Evolutionary conservation across 1,284 basidiomycete species (phyloP).

Genomic region (Macrocystidia cucumis): DNA sequence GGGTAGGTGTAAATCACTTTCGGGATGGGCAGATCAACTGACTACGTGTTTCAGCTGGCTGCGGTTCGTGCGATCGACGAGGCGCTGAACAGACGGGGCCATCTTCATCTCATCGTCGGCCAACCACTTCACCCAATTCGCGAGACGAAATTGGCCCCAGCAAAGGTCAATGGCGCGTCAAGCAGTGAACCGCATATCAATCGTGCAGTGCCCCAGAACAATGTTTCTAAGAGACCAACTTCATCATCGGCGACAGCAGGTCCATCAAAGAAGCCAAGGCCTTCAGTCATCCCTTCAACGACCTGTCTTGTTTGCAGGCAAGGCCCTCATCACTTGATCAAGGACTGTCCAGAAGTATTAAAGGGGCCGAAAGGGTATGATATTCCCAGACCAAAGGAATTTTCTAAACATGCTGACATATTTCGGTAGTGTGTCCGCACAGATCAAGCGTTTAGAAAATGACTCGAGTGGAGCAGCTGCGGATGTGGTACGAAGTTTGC

Average conservation of each 20-base stretch:
- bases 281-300: conserved; percentile 9
- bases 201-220: too few species aligned
- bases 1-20: conserved; percentile 32
- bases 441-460: conserved; percentile 39
- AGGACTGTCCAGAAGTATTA: conserved; percentile 43
- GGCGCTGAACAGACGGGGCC: conserved; percentile 44
- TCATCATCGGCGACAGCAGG: conserved; percentile 10
- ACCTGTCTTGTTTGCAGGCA: conserved; percentile 40
- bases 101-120: conserved; percentile 44
- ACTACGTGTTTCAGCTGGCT: conserved; percentile 45
- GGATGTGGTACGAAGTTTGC: conserved; percentile 31
- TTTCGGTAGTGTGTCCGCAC: conserved; percentile 27
- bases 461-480: conserved; percentile 30
- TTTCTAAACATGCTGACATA: not conserved
- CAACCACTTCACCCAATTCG: conserved; percentile 58
- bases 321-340: conserved; percentile 34
- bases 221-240: too few species aligned
- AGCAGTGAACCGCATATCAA: too few species aligned
- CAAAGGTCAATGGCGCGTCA: too few species aligned
- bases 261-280: conserved; percentile 19
- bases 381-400: not conserved
- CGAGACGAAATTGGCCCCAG: conserved; percentile 12
- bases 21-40: too few species aligned
- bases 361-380: conserved; percentile 43
- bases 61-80: conserved; percentile 64